These are phyloP conservation scores for Diaporthe longicolla DNA, from an alignment of 2,329 filamentous ascomycete species.

Conservation along the genomic window DNA sequence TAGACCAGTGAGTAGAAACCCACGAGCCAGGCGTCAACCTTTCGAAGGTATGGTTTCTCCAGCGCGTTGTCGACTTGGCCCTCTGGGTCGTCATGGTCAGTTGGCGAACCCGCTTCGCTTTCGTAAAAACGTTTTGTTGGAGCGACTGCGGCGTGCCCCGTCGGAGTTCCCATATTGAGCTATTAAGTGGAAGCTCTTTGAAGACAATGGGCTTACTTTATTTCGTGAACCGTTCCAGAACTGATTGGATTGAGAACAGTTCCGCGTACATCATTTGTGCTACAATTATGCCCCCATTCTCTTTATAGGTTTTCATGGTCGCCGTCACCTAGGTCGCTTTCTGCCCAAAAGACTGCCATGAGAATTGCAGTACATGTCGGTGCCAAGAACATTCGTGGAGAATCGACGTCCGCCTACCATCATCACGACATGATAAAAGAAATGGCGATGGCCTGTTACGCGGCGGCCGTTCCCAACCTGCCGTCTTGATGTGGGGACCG, in stretches of 20 bases:
- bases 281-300: background rate
- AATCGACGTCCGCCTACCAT: background rate
- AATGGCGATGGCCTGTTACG: background rate
- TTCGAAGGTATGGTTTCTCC: constrained; percentile 3
- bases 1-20: constrained; percentile 23
- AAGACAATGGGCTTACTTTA: too few relatives aligned
- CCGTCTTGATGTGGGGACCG: background rate
- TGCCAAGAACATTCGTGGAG: background rate
- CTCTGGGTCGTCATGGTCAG: background rate
- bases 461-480: background rate
- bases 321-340: too few relatives aligned
- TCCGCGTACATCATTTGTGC: background rate
- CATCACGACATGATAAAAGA: constrained; percentile 24
- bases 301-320: too few relatives aligned
- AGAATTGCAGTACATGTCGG: too few relatives aligned
- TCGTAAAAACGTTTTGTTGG: background rate
- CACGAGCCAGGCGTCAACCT: constrained; percentile 20
- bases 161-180: background rate
- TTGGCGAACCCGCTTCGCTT: background rate
- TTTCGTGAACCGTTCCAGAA: too few relatives aligned
- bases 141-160: background rate
- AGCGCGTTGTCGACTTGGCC: background rate
- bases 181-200: background rate
- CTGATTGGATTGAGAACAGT: background rate
- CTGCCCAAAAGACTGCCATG: background rate